Evolutionary conservation across 2,329 filamentous ascomycete genomes (phyloP), one percentile per base, ranked within the genome.

Genomic region (Ambrosiella cleistominuta): DNA sequence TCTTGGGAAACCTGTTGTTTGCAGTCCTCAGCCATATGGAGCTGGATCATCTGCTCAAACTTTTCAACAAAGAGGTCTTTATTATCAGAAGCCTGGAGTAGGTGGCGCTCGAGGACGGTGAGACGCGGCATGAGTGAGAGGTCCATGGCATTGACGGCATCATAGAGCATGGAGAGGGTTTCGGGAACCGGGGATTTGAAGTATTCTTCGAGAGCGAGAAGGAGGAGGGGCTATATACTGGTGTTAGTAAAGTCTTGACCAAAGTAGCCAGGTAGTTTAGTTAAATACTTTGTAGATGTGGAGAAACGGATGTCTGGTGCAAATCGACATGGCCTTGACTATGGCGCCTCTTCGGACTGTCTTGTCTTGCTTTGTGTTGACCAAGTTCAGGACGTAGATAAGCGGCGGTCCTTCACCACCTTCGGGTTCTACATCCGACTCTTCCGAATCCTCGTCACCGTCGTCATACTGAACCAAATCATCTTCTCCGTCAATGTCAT

Each of bases 301-400:
- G 64, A 98, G 73, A 70, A 98, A 98, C 2, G 93, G 90, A 74
- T 98, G 93, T 49, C 93, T 78, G 7, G 93, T 98, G 74, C 93
- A 98, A 64, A 98, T 96, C 37, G 93, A 93, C 93, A 98, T 98
- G 47, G 93, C 88, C 69, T 97, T 97, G 60, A 97, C 91, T 54
- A 96, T 79, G 17, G 93, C 93, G 60, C 93, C 93, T 77, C 93
- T 83, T 71, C 93, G 94, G 53, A 88, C 88, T 17, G 85, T 85
- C 66, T 87, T 91, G 73, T 98, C 93, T 68, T 95, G 88, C 70
- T 97, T 97, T 7, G 91, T 98, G 69, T 98, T 97, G 64, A 98
- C 93, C 67, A 98, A 72, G 69, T 98, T 98, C 63, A 98, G 75
- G 56, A 98, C 93, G 70, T 98, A 97, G 66, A 98, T 93, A 64